Evolutionary conservation across 2,329 filamentous ascomycete genomes (phyloP).

Genomic region (Sarocladiaceae sp.): DNA sequence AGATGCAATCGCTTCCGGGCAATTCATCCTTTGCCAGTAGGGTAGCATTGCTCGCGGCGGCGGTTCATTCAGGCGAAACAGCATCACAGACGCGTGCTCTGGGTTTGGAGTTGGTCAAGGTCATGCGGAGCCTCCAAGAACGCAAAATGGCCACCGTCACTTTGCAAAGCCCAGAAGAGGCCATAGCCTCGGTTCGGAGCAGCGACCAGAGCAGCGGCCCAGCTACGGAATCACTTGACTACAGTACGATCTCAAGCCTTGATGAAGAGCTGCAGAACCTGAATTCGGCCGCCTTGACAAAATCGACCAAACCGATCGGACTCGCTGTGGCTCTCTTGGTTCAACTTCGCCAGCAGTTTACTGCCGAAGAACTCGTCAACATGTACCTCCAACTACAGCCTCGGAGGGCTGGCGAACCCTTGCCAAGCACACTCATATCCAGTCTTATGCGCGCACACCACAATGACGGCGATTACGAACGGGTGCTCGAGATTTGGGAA

Average conservation of each 20-base stretch:
- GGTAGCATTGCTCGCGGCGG: constrained; percentile 35
- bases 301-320: constrained; percentile 22
- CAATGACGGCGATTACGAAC: constrained; percentile 48
- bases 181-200: not conserved
- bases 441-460: constrained; percentile 64
- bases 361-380: constrained; percentile 50
- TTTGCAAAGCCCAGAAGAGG: not conserved
- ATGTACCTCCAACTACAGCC: constrained; percentile 41
- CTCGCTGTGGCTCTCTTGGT: constrained; percentile 28
- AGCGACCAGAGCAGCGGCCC: no score
- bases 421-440: constrained; percentile 51
- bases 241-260: no score
- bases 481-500: constrained; percentile 62
- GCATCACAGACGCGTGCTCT: not conserved
- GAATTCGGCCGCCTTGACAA: no score
- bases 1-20: not conserved
- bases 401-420: constrained; percentile 22
- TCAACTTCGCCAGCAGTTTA: constrained; percentile 38
- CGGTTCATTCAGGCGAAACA: constrained; percentile 16
- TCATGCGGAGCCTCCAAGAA: not conserved
- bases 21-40: constrained; percentile 30
- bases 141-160: not conserved
- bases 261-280: no score
- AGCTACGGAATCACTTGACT: no score
- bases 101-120: not conserved